These are phyloP conservation scores for Microdochium paspali DNA, from an alignment of 2,329 filamentous ascomycete species.

Conservation along the genomic window DNA sequence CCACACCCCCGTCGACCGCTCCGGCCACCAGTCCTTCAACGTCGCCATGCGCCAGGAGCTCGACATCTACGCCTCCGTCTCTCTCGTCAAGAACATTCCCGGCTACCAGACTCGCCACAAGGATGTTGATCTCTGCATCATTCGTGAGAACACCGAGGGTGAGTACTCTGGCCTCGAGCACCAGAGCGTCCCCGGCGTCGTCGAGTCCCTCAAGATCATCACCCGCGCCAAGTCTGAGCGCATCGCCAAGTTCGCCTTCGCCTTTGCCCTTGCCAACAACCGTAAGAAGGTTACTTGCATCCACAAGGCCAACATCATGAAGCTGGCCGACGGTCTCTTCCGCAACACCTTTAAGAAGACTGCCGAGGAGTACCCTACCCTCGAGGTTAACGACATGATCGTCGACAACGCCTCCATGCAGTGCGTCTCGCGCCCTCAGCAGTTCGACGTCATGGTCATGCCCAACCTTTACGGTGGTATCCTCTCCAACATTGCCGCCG, in stretches of 20 bases:
- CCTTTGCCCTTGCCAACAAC: conserved; percentile 97
- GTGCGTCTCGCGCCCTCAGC: conserved; percentile 89
- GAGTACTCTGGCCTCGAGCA: conserved; percentile 99
- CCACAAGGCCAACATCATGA: conserved; percentile 99
- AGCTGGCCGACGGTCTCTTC: conserved; percentile 97
- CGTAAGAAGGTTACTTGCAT: conserved; percentile 99
- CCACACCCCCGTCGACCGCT: conserved; percentile 92
- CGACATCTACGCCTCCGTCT: conserved; percentile 97
- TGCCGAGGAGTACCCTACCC: conserved; percentile 88
- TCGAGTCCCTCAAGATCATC: conserved; percentile 99
- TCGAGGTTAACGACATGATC: conserved; percentile 99
- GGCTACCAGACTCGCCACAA: conserved; percentile 97
- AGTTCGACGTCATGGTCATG: conserved; percentile 99
- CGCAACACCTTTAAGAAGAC: conserved; percentile 92
- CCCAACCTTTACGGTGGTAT: conserved; percentile 99
- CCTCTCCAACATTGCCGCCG: conserved; percentile 96
- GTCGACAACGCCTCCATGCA: conserved; percentile 99
- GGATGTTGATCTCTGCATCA: conserved; percentile 96
- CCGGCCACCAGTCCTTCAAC: conserved; percentile 98
- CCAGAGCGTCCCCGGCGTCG: conserved; percentile 91
- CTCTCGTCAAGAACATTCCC: conserved; percentile 98
- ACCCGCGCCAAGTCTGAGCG: conserved; percentile 98
- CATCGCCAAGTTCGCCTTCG: conserved; percentile 97
- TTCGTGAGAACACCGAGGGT: conserved; percentile 99
- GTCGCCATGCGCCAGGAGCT: conserved; percentile 98